phyloP scores from a whole-genome alignment of 345 rosid species.

The Salix udensis region DNA sequence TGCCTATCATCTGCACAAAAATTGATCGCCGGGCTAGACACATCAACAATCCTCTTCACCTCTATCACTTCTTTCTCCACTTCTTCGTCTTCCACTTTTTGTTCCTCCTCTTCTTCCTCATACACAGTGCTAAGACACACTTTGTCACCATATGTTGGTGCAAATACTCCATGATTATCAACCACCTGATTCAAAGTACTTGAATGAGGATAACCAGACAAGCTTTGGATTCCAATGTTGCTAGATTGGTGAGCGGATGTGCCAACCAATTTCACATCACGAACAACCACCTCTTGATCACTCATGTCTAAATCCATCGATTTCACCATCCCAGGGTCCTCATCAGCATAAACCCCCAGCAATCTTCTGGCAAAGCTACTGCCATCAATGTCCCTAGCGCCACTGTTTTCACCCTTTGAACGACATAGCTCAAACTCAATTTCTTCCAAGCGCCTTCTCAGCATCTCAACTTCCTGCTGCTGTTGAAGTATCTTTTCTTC shows the following conservation, averaged over 20 bases:
- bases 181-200: slow-evolving; percentile 23
- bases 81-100: slow-evolving; percentile 48
- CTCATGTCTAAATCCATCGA: slow-evolving; percentile 98
- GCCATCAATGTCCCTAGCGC: slow-evolving; percentile 44
- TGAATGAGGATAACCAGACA: slow-evolving; percentile 27
- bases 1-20: not conserved
- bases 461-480: slow-evolving; percentile 81
- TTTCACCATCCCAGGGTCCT: slow-evolving; percentile 88
- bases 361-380: slow-evolving; percentile 75
- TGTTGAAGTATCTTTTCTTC: slow-evolving; percentile 85
- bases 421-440: slow-evolving; percentile 53
- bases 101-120: slow-evolving; percentile 70
- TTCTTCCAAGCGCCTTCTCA: slow-evolving; percentile 72
- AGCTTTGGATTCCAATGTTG: slow-evolving; percentile 21
- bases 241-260: slow-evolving; percentile 15
- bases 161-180: slow-evolving; percentile 37
- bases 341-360: slow-evolving; percentile 54
- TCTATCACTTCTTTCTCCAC: slow-evolving; percentile 79
- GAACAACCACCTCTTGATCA: slow-evolving; percentile 53
- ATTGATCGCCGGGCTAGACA: slow-evolving; percentile 4
- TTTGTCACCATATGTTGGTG: slow-evolving; percentile 47
- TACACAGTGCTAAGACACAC: slow-evolving; percentile 76
- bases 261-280: slow-evolving; percentile 38
- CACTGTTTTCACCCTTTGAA: slow-evolving; percentile 36
- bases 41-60: slow-evolving; percentile 45